phyloP scores from a whole-genome alignment of 1,284 basidiomycete species.

The Melampsora americana region DNA sequence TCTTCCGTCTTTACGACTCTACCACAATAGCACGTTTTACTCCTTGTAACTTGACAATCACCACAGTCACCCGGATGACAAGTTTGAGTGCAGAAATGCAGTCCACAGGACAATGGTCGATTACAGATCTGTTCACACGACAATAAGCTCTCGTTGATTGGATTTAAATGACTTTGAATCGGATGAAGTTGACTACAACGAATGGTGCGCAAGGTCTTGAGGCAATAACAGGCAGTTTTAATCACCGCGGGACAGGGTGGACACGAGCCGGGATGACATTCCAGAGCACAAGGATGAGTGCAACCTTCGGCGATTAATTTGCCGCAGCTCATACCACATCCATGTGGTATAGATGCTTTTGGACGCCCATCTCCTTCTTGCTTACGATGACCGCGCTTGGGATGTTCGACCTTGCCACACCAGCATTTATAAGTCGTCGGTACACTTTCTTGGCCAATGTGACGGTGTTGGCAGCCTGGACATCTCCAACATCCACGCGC shows the following conservation, averaged over 20 bases:
- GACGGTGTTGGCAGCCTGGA: slow-evolving; percentile 33
- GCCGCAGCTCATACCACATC: slow-evolving; percentile 28
- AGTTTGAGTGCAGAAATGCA: slow-evolving; percentile 31
- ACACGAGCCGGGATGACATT: slow-evolving; percentile 42
- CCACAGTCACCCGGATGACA: slow-evolving; percentile 36
- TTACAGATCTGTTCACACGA: slow-evolving; percentile 33
- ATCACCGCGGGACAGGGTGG: slow-evolving; percentile 37
- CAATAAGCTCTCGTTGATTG: slow-evolving; percentile 14
- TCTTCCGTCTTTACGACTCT: slow-evolving; percentile 3
- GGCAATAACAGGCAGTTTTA: slow-evolving; percentile 22
- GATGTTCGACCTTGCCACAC: slow-evolving; percentile 34
- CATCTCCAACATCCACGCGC: slow-evolving; percentile 33
- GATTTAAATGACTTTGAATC: slow-evolving; percentile 2
- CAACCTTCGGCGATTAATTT: slow-evolving; percentile 33
- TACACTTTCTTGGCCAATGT: slow-evolving; percentile 26
- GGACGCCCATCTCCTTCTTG: not conserved
- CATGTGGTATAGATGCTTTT: slow-evolving; percentile 33
- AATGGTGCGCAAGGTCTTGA: slow-evolving; percentile 15
- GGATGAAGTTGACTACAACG: slow-evolving; percentile 42
- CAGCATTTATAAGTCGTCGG: slow-evolving; percentile 23
- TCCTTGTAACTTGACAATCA: slow-evolving; percentile 12
- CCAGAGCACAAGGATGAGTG: slow-evolving; percentile 17
- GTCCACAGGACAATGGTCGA: slow-evolving; percentile 1
- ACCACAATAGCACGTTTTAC: slow-evolving; percentile 36
- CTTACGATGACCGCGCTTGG: slow-evolving; percentile 6